Evolutionary conservation across 441 rosid species (phyloP).

Genomic region (Euphorbia celastroides): DNA sequence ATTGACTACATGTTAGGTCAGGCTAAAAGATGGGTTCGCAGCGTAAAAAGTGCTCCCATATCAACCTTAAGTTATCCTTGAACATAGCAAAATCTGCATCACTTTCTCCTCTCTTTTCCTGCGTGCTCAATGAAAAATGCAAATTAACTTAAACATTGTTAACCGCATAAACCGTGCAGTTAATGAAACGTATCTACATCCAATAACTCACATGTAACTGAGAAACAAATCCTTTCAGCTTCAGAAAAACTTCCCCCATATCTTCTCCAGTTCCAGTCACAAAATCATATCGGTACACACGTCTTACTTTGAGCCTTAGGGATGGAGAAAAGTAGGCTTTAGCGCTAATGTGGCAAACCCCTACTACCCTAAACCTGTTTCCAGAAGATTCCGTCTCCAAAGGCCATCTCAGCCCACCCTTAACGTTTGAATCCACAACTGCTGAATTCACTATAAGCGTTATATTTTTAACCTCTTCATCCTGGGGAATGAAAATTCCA

Average conservation of each 20-base stretch:
- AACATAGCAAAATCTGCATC: conserved; percentile 30
- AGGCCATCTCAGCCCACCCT: conserved; percentile 71
- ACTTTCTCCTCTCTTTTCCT: conserved; percentile 33
- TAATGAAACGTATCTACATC: too few species aligned
- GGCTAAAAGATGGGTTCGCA: too few species aligned
- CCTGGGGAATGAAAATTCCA: conserved; percentile 15
- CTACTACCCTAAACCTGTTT: conserved; percentile 35
- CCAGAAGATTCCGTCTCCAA: too few species aligned
- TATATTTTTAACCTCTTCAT: conserved; percentile 40
- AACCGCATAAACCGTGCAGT: neutral
- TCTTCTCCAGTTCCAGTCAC: conserved; percentile 31
- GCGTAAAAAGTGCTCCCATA: conserved; percentile 26
- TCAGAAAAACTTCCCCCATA: conserved; percentile 33
- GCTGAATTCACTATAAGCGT: conserved; percentile 44
- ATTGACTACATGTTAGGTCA: neutral
- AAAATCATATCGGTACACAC: conserved; percentile 49
- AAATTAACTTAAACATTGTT: neutral
- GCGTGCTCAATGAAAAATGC: neutral
- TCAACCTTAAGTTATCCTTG: conserved; percentile 33
- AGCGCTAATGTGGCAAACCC: conserved; percentile 39
- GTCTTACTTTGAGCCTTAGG: conserved; percentile 39
- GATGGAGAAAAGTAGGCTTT: conserved; percentile 31
- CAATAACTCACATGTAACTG: neutral
- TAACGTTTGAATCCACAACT: conserved; percentile 44
- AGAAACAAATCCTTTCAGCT: conserved; percentile 33